These are phyloP conservation scores for Annona squamosa DNA, from an alignment of 164 flowering plant species.

Conservation along the genomic window DNA sequence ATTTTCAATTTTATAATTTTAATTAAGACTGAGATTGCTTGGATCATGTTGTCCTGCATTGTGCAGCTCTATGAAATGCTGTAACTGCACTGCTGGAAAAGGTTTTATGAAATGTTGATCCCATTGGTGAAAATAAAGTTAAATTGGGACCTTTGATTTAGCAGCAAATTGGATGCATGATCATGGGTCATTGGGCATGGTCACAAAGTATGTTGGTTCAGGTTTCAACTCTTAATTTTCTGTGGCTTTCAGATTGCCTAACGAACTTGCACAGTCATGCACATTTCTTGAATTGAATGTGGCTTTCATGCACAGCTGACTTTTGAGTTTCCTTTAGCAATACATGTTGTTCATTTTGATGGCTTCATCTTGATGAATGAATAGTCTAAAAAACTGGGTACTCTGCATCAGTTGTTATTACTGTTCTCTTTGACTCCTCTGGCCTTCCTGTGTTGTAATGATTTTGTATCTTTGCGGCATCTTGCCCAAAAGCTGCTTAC, in stretches of 20 bases:
- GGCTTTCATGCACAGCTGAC: not conserved
- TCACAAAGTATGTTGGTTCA: not conserved
- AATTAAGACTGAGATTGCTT: not conserved
- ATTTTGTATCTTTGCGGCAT: no score
- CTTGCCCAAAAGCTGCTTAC: no score
- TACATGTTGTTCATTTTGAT: no score
- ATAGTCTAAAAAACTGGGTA: no score
- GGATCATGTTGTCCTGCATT: not conserved
- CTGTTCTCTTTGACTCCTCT: no score
- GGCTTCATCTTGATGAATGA: no score
- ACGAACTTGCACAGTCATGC: not conserved
- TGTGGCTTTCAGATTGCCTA: not conserved
- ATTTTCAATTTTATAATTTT: conserved; percentile 2
- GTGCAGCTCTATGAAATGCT: not conserved
- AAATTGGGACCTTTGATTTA: not conserved
- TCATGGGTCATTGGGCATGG: not conserved
- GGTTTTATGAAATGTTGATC: not conserved
- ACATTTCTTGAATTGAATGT: not conserved
- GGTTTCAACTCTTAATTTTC: not conserved
- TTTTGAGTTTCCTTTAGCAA: no score
- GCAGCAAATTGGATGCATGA: not conserved
- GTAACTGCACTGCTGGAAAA: not conserved
- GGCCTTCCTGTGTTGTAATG: no score
- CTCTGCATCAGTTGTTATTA: no score
- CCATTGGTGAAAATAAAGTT: not conserved